A percentile compares a stretch with the other conserved stretches of the same genome.
These are phyloP conservation scores for Pseudopyricularia javanii DNA, from an alignment of 2,329 filamentous ascomycete species.

Conservation along the genomic window DNA sequence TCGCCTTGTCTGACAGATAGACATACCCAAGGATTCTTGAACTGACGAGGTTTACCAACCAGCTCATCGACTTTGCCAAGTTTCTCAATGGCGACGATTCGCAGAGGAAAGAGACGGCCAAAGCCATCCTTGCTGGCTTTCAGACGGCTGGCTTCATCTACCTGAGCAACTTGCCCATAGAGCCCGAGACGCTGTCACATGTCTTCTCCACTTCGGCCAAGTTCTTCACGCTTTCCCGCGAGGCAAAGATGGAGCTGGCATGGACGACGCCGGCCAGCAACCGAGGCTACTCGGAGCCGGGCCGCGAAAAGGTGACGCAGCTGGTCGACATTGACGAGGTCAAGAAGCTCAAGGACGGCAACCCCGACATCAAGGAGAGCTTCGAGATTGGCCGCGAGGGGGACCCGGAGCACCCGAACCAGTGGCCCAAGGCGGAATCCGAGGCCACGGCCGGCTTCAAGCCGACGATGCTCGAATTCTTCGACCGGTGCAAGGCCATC, in stretches of 20 bases:
- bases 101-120: slow-evolving; percentile 52
- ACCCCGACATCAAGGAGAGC: slow-evolving; percentile 54
- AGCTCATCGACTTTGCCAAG: slow-evolving; percentile 69
- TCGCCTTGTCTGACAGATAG: background rate
- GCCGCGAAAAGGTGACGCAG: slow-evolving; percentile 58
- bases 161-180: slow-evolving; percentile 66
- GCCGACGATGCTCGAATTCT: slow-evolving; percentile 62
- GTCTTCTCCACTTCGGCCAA: slow-evolving; percentile 52
- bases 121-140: slow-evolving; percentile 67
- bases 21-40: background rate
- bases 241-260: slow-evolving; percentile 50
- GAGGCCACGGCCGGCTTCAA: slow-evolving; percentile 49
- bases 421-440: slow-evolving; percentile 55
- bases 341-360: slow-evolving; percentile 40
- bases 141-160: slow-evolving; percentile 84
- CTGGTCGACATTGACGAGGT: slow-evolving; percentile 42
- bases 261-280: slow-evolving; percentile 67
- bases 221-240: slow-evolving; percentile 49
- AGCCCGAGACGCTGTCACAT: slow-evolving; percentile 40
- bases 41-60: background rate
- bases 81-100: slow-evolving; percentile 53
- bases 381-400: slow-evolving; percentile 52
- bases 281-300: slow-evolving; percentile 58
- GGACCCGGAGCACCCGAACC: slow-evolving; percentile 54
- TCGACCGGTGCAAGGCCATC: slow-evolving; percentile 58